A percentile compares a stretch with the other conserved stretches of the same genome.
Conservation (phyloP, 331 rosid genomes). For the Pyracantha coccinea region DNA sequence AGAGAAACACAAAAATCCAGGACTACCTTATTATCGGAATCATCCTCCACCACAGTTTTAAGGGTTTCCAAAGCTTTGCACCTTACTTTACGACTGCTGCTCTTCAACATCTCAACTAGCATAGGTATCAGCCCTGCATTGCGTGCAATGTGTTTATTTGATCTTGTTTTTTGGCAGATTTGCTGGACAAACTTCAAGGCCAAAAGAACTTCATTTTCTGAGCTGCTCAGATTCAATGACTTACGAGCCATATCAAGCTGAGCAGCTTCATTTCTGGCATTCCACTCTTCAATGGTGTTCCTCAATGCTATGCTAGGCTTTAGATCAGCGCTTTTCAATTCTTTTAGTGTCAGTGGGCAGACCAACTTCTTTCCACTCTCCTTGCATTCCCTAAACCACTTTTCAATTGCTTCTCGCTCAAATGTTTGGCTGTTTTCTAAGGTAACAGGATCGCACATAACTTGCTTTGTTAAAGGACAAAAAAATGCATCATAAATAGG, state of each 20-base stretch:
- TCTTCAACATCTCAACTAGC: slow-evolving; percentile 81
- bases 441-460: slow-evolving; percentile 91
- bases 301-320: slow-evolving; percentile 95
- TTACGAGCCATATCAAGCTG: slow-evolving; percentile 91
- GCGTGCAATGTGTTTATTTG: slow-evolving; percentile 57
- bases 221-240: slow-evolving; percentile 53
- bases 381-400: slow-evolving; percentile 91
- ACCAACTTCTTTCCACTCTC: slow-evolving; percentile 74
- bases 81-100: slow-evolving; percentile 70
- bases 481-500: slow-evolving; percentile 87
- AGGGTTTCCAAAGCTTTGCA: slow-evolving; percentile 84
- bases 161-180: slow-evolving; percentile 61
- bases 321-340: slow-evolving; percentile 52
- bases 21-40: slow-evolving; percentile 75
- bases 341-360: slow-evolving; percentile 75
- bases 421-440: slow-evolving; percentile 84
- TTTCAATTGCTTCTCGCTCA: slow-evolving; percentile 88
- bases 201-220: slow-evolving; percentile 64
- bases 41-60: slow-evolving; percentile 68
- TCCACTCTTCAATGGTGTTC: slow-evolving; percentile 99
- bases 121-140: slow-evolving; percentile 77
- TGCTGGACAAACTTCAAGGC: slow-evolving; percentile 63
- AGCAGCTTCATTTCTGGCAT: slow-evolving; percentile 86
- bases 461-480: slow-evolving; percentile 90
- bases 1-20: slow-evolving; percentile 22